These are phyloP conservation scores for Medicago truncatula DNA, from an alignment of 306 rosid genomes.

Conservation along the genomic window DNA sequence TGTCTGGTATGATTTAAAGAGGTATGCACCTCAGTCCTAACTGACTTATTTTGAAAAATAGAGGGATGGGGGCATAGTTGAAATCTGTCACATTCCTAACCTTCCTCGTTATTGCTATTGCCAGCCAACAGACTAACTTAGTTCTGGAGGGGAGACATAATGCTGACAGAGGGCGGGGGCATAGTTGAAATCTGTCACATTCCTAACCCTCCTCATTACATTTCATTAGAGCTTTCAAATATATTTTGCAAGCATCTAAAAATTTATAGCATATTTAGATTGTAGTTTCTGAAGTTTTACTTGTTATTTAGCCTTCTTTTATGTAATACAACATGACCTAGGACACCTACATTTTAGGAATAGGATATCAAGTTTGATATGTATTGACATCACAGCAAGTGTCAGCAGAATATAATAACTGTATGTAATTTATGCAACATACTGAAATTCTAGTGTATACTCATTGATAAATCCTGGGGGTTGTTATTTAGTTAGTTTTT, in stretches of 20 bases:
- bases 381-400: constrained; percentile 22
- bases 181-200: constrained; percentile 4
- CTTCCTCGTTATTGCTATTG: neutral
- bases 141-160: too few species aligned
- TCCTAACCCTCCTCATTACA: neutral
- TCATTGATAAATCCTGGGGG: constrained; percentile 18
- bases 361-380: constrained; percentile 27
- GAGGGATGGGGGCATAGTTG: constrained; percentile 32
- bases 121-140: too few species aligned
- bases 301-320: neutral
- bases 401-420: constrained; percentile 20
- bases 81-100: neutral
- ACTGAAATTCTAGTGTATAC: constrained; percentile 30
- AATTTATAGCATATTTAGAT: neutral
- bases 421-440: constrained; percentile 13
- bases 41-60: constrained; percentile 11
- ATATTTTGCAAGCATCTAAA: constrained; percentile 14
- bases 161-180: too few species aligned
- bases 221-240: constrained; percentile 11
- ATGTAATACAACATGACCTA: neutral
- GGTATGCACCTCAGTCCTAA: constrained; percentile 56
- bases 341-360: constrained; percentile 5
- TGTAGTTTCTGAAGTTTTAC: constrained; percentile 34
- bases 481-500: constrained; percentile 19
- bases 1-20: constrained; percentile 93